Conservation (phyloP, 495 filamentous ascomycete genomes). For the Penicillium turbatum region DNA sequence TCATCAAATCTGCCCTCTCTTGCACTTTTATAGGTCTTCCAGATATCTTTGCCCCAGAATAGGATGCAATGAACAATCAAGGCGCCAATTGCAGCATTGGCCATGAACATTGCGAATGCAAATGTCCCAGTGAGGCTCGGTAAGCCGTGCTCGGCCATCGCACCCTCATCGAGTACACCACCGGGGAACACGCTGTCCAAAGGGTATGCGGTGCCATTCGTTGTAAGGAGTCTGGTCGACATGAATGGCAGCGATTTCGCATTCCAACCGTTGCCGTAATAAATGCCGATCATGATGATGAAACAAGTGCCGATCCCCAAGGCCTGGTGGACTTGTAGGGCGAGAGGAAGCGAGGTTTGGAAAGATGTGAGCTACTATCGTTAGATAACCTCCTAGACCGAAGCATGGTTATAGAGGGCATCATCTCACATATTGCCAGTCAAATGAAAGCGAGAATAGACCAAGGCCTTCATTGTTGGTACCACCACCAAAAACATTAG, state of each 20-base stretch:
- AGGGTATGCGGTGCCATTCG: conserved; percentile 25
- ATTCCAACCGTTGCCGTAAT: conserved; percentile 29
- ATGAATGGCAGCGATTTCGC: conserved; percentile 28
- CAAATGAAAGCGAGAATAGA: conserved; percentile 44
- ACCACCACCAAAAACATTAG: conserved; percentile 52
- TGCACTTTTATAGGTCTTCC: conserved; percentile 24
- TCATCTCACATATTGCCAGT: conserved; percentile 53
- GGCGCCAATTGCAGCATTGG: conserved; percentile 36
- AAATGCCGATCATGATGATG: conserved; percentile 23
- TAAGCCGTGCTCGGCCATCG: conserved; percentile 32
- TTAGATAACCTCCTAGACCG: conserved; percentile 7
- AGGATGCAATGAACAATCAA: conserved; percentile 31
- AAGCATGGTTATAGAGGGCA: too few relatives aligned
- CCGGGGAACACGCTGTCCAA: conserved; percentile 28
- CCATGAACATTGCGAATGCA: conserved; percentile 29
- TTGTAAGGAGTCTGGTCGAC: conserved; percentile 20
- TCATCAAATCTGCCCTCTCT: conserved; percentile 31
- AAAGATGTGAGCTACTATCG: conserved; percentile 27
- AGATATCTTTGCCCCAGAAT: conserved; percentile 39
- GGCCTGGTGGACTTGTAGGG: conserved; percentile 18
- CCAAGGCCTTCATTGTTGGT: conserved; percentile 49
- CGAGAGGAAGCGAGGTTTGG: conserved; percentile 33
- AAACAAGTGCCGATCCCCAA: conserved; percentile 17
- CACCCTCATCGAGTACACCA: conserved; percentile 32
- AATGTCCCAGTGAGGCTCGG: conserved; percentile 45